Evolutionary conservation across 176 grass and related monocot species (phyloP), one percentile per base, ranked within the genome.

Genomic region (Guadua angustifolia): DNA sequence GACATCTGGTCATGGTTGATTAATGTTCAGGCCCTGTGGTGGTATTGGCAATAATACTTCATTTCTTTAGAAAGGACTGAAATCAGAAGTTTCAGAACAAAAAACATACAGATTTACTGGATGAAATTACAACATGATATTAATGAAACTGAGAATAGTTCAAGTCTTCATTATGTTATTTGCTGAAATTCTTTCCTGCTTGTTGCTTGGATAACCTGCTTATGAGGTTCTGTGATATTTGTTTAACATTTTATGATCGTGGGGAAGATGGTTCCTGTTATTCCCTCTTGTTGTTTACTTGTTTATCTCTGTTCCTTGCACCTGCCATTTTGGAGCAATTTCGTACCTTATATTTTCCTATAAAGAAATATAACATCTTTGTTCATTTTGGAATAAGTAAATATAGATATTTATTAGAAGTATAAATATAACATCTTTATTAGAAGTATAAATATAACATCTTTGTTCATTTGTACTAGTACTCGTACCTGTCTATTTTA

Each of bases 41-140:
- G n/a, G n/a, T n/a, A n/a, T n/a, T n/a, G n/a, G n/a, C n/a, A n/a
- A n/a, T n/a, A n/a, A n/a, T n/a, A n/a, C n/a, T n/a, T n/a, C n/a
- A n/a, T n/a, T n/a, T n/a, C n/a, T 36, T 22, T 42, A 74, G 21
- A 26, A 77, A 58, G 67, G 60, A 29, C 66, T 78, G 44, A 62
- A 86, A 78, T 29, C 15, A 66, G 82, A 75, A 53, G 51, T 45
- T 43, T 59, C 43, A 25, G 59, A 45, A 66, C 40, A 66, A 53
- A 33, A 58, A 29, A 70, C 5, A 38, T 78, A 86, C 49, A 26
- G 4, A 60, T 24, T n/a, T 79, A 79, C 52, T 61, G 56, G 71
- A 71, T 50, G 25, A 66, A 73, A 35, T 70, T 43, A 50, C 55
- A 77, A 72, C 65, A 0, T 39, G 15, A n/a, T 76, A 52, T 52